Evolutionary conservation across 257 asterid genomes (phyloP).

Genomic region (Nicotiana paniculata): DNA sequence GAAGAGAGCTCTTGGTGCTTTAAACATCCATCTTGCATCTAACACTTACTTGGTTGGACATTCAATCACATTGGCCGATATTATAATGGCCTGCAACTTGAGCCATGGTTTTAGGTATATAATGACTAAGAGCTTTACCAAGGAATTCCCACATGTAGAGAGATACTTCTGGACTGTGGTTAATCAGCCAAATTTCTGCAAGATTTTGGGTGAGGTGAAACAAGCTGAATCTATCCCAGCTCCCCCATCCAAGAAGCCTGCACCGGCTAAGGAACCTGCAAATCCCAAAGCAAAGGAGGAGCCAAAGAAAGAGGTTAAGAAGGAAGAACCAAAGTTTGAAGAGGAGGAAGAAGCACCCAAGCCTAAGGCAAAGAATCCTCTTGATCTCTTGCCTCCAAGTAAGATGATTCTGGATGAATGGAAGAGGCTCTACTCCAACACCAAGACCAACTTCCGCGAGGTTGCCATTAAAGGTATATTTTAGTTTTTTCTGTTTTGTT

Average conservation of each 20-base stretch:
- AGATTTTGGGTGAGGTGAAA: constrained; percentile 51
- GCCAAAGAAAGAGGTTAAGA: constrained; percentile 53
- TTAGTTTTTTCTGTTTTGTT: neutral
- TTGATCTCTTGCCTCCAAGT: constrained; percentile 93
- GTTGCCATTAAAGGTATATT: constrained; percentile 74
- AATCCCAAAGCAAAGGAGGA: constrained; percentile 62
- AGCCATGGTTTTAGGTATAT: constrained; percentile 26
- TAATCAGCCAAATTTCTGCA: constrained; percentile 76
- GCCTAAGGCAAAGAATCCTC: constrained; percentile 84
- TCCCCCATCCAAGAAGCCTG: constrained; percentile 69
- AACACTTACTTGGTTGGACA: constrained; percentile 85
- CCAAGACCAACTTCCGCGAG: constrained; percentile 92
- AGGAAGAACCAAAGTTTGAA: constrained; percentile 44
- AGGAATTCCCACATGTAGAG: constrained; percentile 86
- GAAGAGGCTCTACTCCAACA: constrained; percentile 96
- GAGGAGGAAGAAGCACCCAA: constrained; percentile 78
- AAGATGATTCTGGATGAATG: constrained; percentile 83
- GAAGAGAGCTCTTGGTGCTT: constrained; percentile 65
- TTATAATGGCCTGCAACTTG: constrained; percentile 56
- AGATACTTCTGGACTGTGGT: constrained; percentile 82
- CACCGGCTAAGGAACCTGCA: constrained; percentile 55
- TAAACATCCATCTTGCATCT: constrained; percentile 69
- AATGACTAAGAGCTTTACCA: constrained; percentile 73
- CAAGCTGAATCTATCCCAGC: constrained; percentile 62
- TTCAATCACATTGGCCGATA: constrained; percentile 71